These are phyloP conservation scores for Fusarium longipes DNA, from an alignment of 2,329 filamentous ascomycete genomes.

Conservation along the genomic window DNA sequence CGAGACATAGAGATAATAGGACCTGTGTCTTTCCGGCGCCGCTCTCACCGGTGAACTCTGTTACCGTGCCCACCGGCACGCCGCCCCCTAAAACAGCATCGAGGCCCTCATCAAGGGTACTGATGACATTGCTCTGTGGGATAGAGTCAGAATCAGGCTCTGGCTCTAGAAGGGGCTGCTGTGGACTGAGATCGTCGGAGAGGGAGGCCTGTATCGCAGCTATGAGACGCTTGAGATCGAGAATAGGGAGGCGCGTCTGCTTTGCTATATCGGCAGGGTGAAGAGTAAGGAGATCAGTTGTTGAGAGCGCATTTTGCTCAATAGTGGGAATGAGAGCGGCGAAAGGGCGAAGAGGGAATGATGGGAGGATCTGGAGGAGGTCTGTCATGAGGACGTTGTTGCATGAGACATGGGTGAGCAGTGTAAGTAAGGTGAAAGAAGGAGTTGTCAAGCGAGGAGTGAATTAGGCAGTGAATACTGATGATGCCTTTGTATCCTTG, in stretches of 20 bases:
- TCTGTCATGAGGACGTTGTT: constrained; percentile 75
- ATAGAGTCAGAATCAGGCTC: constrained; percentile 3
- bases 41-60: constrained; percentile 92
- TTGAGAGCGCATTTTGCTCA: constrained; percentile 81
- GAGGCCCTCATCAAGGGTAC: constrained; percentile 79
- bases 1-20: constrained; percentile 84
- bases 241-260: constrained; percentile 82
- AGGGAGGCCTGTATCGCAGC: constrained; percentile 74
- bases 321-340: constrained; percentile 81
- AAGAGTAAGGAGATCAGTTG: constrained; percentile 85
- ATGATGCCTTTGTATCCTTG: background rate
- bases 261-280: constrained; percentile 86
- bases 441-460: background rate
- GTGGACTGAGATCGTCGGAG: constrained; percentile 66
- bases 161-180: constrained; percentile 39
- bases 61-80: constrained; percentile 82
- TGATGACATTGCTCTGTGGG: constrained; percentile 64
- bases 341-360: constrained; percentile 78
- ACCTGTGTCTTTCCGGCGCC: constrained; percentile 96
- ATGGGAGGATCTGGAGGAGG: constrained; percentile 83
- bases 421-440: constrained; percentile 29
- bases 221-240: constrained; percentile 81
- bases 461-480: background rate
- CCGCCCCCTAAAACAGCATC: constrained; percentile 81
- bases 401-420: constrained; percentile 23